Evolutionary conservation across 441 rosid species (phyloP), one percentile per base, ranked within the genome.

Genomic region (Omphalea diandra): DNA sequence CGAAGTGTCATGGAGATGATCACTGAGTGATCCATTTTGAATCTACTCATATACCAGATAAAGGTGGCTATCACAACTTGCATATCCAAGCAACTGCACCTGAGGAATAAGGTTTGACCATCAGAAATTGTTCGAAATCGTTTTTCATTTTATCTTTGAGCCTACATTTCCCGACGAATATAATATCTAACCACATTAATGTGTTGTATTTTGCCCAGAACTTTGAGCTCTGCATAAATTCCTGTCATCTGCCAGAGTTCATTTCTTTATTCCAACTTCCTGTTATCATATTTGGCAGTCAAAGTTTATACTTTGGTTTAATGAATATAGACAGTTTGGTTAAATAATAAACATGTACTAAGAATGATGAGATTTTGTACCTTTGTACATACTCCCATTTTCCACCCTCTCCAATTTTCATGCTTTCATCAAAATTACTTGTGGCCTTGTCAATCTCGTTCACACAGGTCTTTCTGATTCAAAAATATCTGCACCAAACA

Each of bases 181-280:
- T 57, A 1, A 68, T 35, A 64, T 24, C 69, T 71, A 68, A 68
- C 83, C 85, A 76, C 77, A 72, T 80, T 84, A 58, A 76, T 72
- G 56, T 78, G 83, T 76, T 80, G 82, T 55, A 76, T 60, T 69
- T 68, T 80, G 81, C 81, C 78, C 65, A 78, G 52, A 15, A 76
- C 83, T 54, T 78, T 78, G 36, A 76, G 75, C 84, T 84, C 81
- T 2, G 80, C 73, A 6, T 69, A 66, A 82, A 80, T 72, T 82
- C 83, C 72, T 67, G 76, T 8, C 73, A 69, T 31, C 61, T 63
- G 70, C 61, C 60, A 12, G 76, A 67, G 57, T 74, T 81, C 82
- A 81, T 84, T 72, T 73, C 79, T 81, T 79, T 29, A 79, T 65
- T 7, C 82, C 82, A n/a, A 79, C 80, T 62, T 81, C 79, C 83